phyloP scores from a whole-genome alignment of 371 early-diverging fungal genomes.

The Saksenaea vasiformis region DNA sequence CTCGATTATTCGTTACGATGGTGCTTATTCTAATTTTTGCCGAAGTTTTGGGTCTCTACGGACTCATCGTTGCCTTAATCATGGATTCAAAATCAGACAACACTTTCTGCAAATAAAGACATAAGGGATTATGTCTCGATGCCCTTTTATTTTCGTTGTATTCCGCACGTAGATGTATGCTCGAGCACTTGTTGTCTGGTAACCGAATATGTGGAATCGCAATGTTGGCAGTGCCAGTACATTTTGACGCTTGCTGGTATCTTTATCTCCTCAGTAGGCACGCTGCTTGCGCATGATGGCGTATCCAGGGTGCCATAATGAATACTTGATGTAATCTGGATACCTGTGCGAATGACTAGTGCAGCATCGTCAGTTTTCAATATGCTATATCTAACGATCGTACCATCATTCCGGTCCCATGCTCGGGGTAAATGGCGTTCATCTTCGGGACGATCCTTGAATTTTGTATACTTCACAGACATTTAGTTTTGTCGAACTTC shows the following conservation, averaged over 20 bases:
- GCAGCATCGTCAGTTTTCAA: neutral
- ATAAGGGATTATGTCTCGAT: neutral
- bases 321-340: conserved; percentile 37
- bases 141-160: conserved; percentile 5
- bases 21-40: conserved; percentile 91
- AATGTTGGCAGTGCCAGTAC: conserved; percentile 41
- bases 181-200: conserved; percentile 11
- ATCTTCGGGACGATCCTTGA: conserved; percentile 15
- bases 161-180: conserved; percentile 6
- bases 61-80: conserved; percentile 86
- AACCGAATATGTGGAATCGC: conserved; percentile 24
- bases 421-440: conserved; percentile 30
- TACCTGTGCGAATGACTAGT: conserved; percentile 36
- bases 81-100: conserved; percentile 74
- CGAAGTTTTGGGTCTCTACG: conserved; percentile 91
- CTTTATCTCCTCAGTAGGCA: conserved; percentile 27
- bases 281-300: conserved; percentile 34
- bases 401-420: conserved; percentile 50
- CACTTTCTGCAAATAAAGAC: conserved; percentile 30
- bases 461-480: conserved; percentile 38
- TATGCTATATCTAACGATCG: neutral
- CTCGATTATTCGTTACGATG: conserved; percentile 81
- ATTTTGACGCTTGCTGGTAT: conserved; percentile 27
- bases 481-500: neutral
- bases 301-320: conserved; percentile 33